phyloP scores from a whole-genome alignment of 306 rosid genomes.

The Aeschynomene evenia region DNA sequence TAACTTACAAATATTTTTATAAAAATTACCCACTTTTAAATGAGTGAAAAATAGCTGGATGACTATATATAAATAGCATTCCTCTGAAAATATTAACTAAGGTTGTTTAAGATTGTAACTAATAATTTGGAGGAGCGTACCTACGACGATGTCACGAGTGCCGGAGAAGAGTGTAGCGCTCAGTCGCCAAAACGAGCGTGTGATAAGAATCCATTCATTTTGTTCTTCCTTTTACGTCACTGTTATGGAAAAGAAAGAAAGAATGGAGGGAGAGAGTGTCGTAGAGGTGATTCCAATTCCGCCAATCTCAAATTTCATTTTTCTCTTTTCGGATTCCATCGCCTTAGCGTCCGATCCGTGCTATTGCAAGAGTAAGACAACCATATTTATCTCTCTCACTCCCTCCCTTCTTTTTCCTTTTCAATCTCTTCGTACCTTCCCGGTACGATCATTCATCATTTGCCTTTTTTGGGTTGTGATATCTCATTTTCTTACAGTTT shows the following conservation, averaged over 20 bases:
- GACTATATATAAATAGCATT: too few relatives aligned
- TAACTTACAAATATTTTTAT: too few relatives aligned
- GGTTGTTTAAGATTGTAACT: too few relatives aligned
- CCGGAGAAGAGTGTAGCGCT: neutral
- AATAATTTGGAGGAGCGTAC: neutral
- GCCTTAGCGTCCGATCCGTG: conserved; percentile 37
- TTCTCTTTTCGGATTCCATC: conserved; percentile 41
- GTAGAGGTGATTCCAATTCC: neutral
- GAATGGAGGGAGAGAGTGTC: neutral
- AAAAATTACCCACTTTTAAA: too few relatives aligned
- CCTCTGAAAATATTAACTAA: too few relatives aligned
- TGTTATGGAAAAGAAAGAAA: neutral
- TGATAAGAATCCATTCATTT: neutral
- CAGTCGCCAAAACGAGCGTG: neutral
- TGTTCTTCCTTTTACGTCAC: neutral
- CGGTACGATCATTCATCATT: conserved; percentile 31
- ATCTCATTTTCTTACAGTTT: neutral
- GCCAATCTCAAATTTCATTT: neutral
- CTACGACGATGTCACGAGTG: neutral
- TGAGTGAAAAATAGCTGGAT: too few relatives aligned
- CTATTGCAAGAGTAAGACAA: conserved; percentile 23
- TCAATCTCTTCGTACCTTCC: conserved; percentile 12
- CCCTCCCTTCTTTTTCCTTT: conserved; percentile 7
- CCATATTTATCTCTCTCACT: conserved; percentile 25
- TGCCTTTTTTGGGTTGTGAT: neutral